Evolutionary conservation across 176 grass and related monocot species (phyloP).

Genomic region (Ampelocalamus luodianensis): DNA sequence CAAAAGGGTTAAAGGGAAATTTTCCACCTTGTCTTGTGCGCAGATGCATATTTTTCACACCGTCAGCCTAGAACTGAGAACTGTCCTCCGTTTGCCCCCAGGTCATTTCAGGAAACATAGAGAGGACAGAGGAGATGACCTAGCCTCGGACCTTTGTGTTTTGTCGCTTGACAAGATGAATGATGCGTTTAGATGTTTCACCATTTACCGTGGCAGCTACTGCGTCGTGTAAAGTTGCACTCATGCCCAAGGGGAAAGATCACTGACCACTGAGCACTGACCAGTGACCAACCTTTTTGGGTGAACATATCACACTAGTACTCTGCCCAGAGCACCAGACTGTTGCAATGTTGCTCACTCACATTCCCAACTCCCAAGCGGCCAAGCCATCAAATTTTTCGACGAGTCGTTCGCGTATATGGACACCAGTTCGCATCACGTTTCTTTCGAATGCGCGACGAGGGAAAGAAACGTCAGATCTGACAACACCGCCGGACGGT

Average conservation of each 20-base stretch:
- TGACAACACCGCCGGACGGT: neutral
- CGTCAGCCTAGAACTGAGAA: neutral
- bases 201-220: neutral
- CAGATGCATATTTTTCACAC: neutral
- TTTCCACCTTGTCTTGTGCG: neutral
- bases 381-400: too few species aligned
- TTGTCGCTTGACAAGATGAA: neutral
- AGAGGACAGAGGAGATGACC: too few species aligned
- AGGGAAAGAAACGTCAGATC: neutral
- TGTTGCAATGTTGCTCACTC: too few species aligned
- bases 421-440: too few species aligned
- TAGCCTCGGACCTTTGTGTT: neutral
- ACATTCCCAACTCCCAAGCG: too few species aligned
- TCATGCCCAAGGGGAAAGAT: neutral
- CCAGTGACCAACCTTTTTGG: neutral
- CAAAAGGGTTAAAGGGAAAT: neutral
- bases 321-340: too few species aligned
- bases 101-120: too few species aligned
- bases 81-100: too few species aligned
- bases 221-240: slow-evolving; percentile 5
- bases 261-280: neutral
- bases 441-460: too few species aligned
- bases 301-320: too few species aligned
- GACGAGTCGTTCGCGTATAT: too few species aligned
- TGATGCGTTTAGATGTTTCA: neutral